Conservation (phyloP, 1,139 yeast genomes). For the Kodamaea fungicola region DNA sequence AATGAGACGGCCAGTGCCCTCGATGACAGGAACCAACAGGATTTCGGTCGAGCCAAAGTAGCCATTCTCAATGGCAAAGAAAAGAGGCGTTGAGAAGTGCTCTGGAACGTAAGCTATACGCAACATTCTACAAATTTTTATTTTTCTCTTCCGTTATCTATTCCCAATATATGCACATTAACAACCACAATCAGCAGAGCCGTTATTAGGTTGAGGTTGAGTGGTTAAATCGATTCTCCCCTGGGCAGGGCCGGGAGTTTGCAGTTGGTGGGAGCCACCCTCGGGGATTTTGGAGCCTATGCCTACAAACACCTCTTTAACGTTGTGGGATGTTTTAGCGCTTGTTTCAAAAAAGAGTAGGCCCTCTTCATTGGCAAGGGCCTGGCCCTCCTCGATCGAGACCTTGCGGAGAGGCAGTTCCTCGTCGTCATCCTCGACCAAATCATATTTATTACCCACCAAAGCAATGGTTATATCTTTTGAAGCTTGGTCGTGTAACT, state of each 20-base stretch:
- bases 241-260: slow-evolving; percentile 9
- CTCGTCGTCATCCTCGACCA: slow-evolving; percentile 40
- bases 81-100: slow-evolving; percentile 84
- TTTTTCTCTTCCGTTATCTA: neutral
- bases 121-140: slow-evolving; percentile 13
- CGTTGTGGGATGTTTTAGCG: slow-evolving; percentile 87
- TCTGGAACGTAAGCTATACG: slow-evolving; percentile 87
- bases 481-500: slow-evolving; percentile 90
- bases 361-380: slow-evolving; percentile 68
- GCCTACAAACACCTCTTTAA: slow-evolving; percentile 73
- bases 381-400: slow-evolving; percentile 81
- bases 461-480: slow-evolving; percentile 89
- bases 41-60: slow-evolving; percentile 47
- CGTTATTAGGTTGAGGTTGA: slow-evolving; percentile 5
- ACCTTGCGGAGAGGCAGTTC: slow-evolving; percentile 60
- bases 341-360: slow-evolving; percentile 86
- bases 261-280: slow-evolving; percentile 9
- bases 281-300: slow-evolving; percentile 83
- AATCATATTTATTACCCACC: slow-evolving; percentile 89
- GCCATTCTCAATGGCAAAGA: slow-evolving; percentile 57
- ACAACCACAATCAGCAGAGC: slow-evolving; percentile 14
- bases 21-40: slow-evolving; percentile 70
- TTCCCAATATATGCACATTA: neutral
- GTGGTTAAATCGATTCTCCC: slow-evolving; percentile 18
- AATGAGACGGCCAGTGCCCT: slow-evolving; percentile 87